Conservation (phyloP, 495 filamentous ascomycete genomes). For the Neurospora cerealis region DNA sequence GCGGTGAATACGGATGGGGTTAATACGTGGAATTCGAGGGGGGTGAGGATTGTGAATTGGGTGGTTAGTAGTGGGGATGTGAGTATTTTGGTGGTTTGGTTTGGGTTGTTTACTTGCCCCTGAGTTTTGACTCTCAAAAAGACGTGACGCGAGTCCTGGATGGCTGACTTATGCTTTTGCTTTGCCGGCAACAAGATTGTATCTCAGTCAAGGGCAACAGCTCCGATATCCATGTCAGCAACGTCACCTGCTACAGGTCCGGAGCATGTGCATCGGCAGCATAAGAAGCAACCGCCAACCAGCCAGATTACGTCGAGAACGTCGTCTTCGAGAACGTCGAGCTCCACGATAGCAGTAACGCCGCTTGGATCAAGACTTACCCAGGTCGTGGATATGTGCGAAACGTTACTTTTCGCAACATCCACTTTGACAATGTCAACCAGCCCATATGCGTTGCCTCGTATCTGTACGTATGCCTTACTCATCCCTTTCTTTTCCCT, state of each 20-base stretch:
- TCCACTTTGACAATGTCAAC: conserved; percentile 36
- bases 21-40: background rate
- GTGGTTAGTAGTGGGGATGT: background rate
- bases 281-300: conserved; percentile 24
- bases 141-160: too few species aligned
- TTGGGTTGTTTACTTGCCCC: background rate
- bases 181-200: conserved; percentile 34
- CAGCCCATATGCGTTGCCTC: conserved; percentile 49
- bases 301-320: conserved; percentile 29
- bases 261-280: conserved; percentile 27
- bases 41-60: background rate
- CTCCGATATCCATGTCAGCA: conserved; percentile 36
- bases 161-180: too few species aligned
- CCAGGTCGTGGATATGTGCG: conserved; percentile 34
- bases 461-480: conserved; percentile 32
- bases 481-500: background rate
- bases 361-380: conserved; percentile 48
- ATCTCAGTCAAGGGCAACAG: conserved; percentile 53
- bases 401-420: conserved; percentile 44
- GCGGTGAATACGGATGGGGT: background rate
- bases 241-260: conserved; percentile 33
- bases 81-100: background rate
- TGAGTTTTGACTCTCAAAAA: background rate
- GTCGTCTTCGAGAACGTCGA: conserved; percentile 32
- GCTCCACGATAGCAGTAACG: conserved; percentile 38